Percentiles rank a stretch among this genome's conserved stretches.
Conservation (phyloP, 768 basidiomycete genomes). For the Tulasnella sp. region DNA sequence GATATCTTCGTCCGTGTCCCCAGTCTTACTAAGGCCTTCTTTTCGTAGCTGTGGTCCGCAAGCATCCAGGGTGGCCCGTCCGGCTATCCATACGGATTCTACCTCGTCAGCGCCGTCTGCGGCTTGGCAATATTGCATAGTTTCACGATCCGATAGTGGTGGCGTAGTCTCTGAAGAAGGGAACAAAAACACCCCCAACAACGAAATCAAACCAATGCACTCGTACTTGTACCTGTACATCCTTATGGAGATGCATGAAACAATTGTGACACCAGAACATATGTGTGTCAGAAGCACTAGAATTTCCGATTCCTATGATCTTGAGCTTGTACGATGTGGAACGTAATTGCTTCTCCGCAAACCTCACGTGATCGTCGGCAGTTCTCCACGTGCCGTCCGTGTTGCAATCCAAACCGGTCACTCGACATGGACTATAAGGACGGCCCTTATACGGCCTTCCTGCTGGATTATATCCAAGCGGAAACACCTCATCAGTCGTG, state of each 20-base stretch:
- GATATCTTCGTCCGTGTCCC: not conserved
- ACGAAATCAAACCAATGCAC: not conserved
- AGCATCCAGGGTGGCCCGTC: slow-evolving; percentile 64
- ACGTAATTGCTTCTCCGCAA: not conserved
- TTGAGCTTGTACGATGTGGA: too few relatives aligned
- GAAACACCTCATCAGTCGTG: not conserved
- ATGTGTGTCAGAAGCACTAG: not conserved
- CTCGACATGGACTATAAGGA: not conserved
- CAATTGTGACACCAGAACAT: not conserved
- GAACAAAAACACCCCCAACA: not conserved
- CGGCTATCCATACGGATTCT: slow-evolving; percentile 72
- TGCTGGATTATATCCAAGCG: not conserved
- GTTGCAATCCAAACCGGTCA: not conserved
- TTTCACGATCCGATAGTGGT: slow-evolving; percentile 59
- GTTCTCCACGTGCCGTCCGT: not conserved
- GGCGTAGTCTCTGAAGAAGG: not conserved
- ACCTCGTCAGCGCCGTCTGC: slow-evolving; percentile 60
- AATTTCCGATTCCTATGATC: too few relatives aligned
- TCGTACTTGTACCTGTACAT: not conserved
- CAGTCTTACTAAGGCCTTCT: not conserved
- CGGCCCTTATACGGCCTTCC: not conserved
- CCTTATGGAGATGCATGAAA: not conserved
- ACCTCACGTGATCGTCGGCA: not conserved
- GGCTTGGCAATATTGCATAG: slow-evolving; percentile 62
- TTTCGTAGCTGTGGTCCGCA: slow-evolving; percentile 59